phyloP scores from a whole-genome alignment of 1,284 basidiomycete species.

The Cryptococcus sp. region DNA sequence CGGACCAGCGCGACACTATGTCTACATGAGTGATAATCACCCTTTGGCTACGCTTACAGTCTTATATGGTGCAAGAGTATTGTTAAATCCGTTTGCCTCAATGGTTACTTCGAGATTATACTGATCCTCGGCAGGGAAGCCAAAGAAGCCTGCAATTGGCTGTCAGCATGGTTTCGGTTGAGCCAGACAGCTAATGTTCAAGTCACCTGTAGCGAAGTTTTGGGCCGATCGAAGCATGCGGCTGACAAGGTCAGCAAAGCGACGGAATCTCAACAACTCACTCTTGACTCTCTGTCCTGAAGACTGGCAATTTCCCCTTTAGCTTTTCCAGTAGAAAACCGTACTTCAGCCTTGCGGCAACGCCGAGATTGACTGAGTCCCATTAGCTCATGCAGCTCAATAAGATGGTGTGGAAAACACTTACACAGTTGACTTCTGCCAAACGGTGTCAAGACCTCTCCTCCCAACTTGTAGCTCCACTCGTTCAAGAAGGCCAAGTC shows the following conservation, averaged over 20 bases:
- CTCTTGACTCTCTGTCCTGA: slow-evolving; percentile 55
- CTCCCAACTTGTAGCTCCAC: slow-evolving; percentile 56
- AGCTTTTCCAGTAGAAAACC: slow-evolving; percentile 52
- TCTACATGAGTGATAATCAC: not conserved
- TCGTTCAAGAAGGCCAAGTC: slow-evolving; percentile 55
- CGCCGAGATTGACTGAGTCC: slow-evolving; percentile 47
- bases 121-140: slow-evolving; percentile 53
- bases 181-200: not conserved
- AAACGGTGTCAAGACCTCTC: slow-evolving; percentile 57
- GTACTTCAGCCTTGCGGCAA: slow-evolving; percentile 51
- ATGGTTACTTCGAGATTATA: slow-evolving; percentile 54
- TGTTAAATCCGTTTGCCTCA: slow-evolving; percentile 55
- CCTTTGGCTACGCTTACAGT: slow-evolving; percentile 33
- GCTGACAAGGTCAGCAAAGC: slow-evolving; percentile 17
- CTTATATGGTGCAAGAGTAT: slow-evolving; percentile 55
- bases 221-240: slow-evolving; percentile 56
- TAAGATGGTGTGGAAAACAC: slow-evolving; percentile 7
- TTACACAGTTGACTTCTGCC: slow-evolving; percentile 55
- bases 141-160: slow-evolving; percentile 48
- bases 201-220: slow-evolving; percentile 54
- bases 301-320: slow-evolving; percentile 51
- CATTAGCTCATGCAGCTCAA: not conserved
- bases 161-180: not conserved
- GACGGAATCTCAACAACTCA: slow-evolving; percentile 20
- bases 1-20: slow-evolving; percentile 16